Base-by-base conservation (phyloP, 306 rosid genomes). In the Betula pendula region DNA sequence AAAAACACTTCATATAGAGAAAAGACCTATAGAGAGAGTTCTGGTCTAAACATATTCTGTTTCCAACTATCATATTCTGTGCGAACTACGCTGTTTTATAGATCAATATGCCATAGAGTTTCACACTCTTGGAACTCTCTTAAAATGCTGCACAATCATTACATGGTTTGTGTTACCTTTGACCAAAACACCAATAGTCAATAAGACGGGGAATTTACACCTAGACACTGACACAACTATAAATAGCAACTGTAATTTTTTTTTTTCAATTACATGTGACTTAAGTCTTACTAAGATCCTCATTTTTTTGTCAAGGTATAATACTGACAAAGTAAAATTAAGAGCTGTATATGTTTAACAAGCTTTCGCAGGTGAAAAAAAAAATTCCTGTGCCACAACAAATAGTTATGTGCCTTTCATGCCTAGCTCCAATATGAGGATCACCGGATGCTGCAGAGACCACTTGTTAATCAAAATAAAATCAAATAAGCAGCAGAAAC, bases 1-100 rank as follows among this genome's bases (percentile, higher is more conserved):
- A 86, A 31, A 81, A 74, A 81, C 78, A 80, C 87, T 58, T 80
- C 85, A 84, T 66, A 75, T 52, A 76, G 76, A 76, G 71, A 80
- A 53, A 83, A 76, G 77, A 84, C 77, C 68, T 75, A n/a, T n/a
- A 81, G 77, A 78, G 73, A 70, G 85, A 76, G 20, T 17, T 71
- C 47, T 33, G 42, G 48, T 17, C 52, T 29, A 10, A 72, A 60
- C 20, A 35, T 29, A 38, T 65, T 35, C 12, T 16, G 16, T 1
- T 35, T 35, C 16, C 40, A 35, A 17, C 8, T 65, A 35, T n/a
- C 6, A 19, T n/a, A n/a, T 2, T 7, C 27, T 1, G 29, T 25
- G 24, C 0, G n/a, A 0, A n/a, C 19, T 17, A 35, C 24, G 3
- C 11, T 9, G 13, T 19, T 38, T 11, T 65, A 17, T 19, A 35